phyloP scores from a whole-genome alignment of 1,139 yeast genomes.

The Scheffersomyces illinoinensis region DNA sequence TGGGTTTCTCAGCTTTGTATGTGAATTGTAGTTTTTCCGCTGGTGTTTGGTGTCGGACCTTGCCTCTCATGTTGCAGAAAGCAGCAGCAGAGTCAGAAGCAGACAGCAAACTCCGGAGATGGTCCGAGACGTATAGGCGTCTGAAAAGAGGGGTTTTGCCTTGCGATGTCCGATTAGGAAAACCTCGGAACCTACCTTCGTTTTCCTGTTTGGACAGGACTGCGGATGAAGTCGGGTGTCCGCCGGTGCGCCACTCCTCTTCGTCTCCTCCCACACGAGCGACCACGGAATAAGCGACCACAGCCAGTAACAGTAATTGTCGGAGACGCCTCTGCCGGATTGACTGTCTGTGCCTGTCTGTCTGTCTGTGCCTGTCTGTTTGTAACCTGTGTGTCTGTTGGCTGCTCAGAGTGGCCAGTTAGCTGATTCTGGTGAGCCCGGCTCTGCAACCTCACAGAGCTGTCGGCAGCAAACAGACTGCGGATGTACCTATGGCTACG shows the following conservation, averaged over 20 bases:
- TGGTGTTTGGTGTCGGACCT: not conserved
- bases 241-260: not conserved
- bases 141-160: not conserved
- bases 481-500: not conserved
- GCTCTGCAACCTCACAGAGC: not conserved
- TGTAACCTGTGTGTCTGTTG: no score
- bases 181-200: not conserved
- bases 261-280: not conserved
- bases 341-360: not conserved
- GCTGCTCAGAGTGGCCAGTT: not conserved
- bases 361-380: not conserved
- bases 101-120: not conserved
- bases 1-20: not conserved
- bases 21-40: not conserved
- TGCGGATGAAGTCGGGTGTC: not conserved
- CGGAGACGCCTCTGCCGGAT: not conserved
- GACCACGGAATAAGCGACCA: not conserved
- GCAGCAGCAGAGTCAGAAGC: not conserved
- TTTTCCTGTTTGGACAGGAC: not conserved
- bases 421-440: not conserved
- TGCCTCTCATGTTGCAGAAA: not conserved
- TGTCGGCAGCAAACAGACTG: not conserved
- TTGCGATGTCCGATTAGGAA: not conserved
- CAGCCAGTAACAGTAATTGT: not conserved
- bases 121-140: not conserved